A percentile compares a stretch with the other conserved stretches of the same genome.
Conservation (phyloP, 805 yeast genomes). For the Candida nanaspora region DNA sequence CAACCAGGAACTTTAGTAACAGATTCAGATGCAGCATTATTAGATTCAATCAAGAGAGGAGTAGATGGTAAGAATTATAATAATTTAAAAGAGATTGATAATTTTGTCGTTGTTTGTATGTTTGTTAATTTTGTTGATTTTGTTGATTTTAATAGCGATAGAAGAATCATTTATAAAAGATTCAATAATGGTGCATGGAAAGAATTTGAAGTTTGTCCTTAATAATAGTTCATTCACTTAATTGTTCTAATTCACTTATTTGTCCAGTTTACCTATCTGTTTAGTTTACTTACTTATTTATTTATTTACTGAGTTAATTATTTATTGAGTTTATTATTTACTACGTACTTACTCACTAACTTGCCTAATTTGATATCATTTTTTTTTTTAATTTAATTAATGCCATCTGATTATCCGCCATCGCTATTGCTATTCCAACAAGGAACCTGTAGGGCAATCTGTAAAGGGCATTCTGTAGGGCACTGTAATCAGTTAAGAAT, state of each 20-base stretch:
- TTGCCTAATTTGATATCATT: too few relatives aligned
- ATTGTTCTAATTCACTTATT: neutral
- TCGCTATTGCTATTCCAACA: too few relatives aligned
- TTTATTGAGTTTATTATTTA: too few relatives aligned
- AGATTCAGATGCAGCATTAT: conserved; percentile 42
- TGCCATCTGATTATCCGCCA: too few relatives aligned
- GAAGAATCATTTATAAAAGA: conserved; percentile 47
- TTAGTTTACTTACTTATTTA: too few relatives aligned
- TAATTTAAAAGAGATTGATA: conserved; percentile 51
- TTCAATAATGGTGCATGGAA: conserved; percentile 59
- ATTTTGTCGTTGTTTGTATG: conserved; percentile 63
- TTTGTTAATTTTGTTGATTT: conserved; percentile 67
- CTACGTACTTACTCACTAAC: too few relatives aligned
- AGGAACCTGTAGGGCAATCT: too few relatives aligned
- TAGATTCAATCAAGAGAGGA: conserved; percentile 72
- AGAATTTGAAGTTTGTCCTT: conserved; percentile 77
- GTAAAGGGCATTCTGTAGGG: too few relatives aligned
- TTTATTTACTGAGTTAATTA: too few relatives aligned
- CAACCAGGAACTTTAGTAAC: conserved; percentile 57
- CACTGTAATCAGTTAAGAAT: too few relatives aligned
- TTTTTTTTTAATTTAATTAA: too few relatives aligned
- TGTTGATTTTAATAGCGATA: conserved; percentile 48
- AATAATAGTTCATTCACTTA: too few relatives aligned
- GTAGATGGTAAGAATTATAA: conserved; percentile 52
- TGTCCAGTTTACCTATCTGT: neutral